Base-by-base conservation (phyloP, 345 rosid genomes). In the Salix brachista region DNA sequence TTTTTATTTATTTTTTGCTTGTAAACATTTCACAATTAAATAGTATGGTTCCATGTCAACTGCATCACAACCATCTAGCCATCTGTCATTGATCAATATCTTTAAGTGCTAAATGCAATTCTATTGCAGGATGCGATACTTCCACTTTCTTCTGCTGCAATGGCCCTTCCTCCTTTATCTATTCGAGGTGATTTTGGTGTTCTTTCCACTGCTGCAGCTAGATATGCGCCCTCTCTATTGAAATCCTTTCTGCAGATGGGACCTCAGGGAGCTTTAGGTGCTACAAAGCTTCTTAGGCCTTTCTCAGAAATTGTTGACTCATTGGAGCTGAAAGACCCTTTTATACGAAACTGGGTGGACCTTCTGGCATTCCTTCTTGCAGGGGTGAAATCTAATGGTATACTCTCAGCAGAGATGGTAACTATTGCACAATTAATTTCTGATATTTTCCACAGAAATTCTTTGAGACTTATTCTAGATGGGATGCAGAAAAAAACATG, bases 361-460 rank as follows among this genome's bases (percentile, higher is more conserved):
- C 97, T 94, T 81, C 82, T 94, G 39, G 86, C 98, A n/a, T 94
- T 94, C 82, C 91, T 94, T 76, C 98, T 94, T 62, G 97, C 97
- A 2, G 98, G 98, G 79, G 97, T 94, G 83, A 94, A 94, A 91
- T 91, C 97, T 82, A 85, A 89, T 84, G 97, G 98, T 85, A 84
- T 94, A 79, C 98, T 94, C 60, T 94, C 98, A 84, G 97, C 97
- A 77, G 98, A 94, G 89, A 94, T 94, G 98, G 98, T 94, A 91
- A 91, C 80, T 81, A 85, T 73, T 62, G n/a, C 42, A 58, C 36
- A 23, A 77, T 77, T 23, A 65, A n/a, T 19, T 66, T 42, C 30
- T 7, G 11, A 18, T n/a, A 67, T 32, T 52, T 56, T 34, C 30
- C 21, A 72, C 21, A 16, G 41, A 26, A 21, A 1, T 13, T 65